These are phyloP conservation scores for Apocynum venetum DNA, from an alignment of 257 asterid genomes.

Conservation along the genomic window DNA sequence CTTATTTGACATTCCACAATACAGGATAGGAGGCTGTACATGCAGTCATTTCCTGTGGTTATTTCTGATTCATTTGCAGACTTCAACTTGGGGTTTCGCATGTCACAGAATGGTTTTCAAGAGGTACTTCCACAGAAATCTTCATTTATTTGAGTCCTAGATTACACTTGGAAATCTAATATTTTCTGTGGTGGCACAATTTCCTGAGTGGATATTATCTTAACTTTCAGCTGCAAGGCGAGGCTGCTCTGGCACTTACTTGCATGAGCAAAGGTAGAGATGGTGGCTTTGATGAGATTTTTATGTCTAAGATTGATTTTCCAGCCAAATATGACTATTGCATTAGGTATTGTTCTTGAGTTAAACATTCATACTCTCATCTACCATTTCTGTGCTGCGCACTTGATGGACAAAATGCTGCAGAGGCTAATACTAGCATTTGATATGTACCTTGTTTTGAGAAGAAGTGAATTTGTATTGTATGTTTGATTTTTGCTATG, in stretches of 20 bases:
- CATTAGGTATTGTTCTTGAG: conserved; percentile 45
- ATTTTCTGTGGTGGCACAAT: background rate
- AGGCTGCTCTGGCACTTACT: conserved; percentile 63
- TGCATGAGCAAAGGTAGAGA: conserved; percentile 72
- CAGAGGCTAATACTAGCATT: background rate
- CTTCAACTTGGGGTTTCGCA: conserved; percentile 75
- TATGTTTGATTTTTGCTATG: background rate
- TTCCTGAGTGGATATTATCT: background rate
- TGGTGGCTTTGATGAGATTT: conserved; percentile 81
- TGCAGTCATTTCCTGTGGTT: conserved; percentile 66
- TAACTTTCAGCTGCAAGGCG: conserved; percentile 60
- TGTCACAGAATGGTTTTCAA: conserved; percentile 77
- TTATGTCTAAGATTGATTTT: conserved; percentile 68
- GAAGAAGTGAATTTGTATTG: background rate
- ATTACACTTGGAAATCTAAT: background rate
- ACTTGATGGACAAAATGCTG: conserved; percentile 1
- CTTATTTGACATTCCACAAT: conserved; percentile 15
- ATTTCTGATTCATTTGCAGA: conserved; percentile 67
- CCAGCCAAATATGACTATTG: conserved; percentile 85
- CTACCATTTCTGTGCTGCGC: background rate
- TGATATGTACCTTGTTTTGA: background rate
- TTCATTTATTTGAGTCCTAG: background rate
- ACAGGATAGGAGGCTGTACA: conserved; percentile 59
- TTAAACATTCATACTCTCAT: background rate
- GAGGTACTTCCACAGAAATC: conserved; percentile 47